Percentiles rank a stretch among this genome's conserved stretches.
Conservation (phyloP, 768 basidiomycete genomes). For the Serendipita sp. region DNA sequence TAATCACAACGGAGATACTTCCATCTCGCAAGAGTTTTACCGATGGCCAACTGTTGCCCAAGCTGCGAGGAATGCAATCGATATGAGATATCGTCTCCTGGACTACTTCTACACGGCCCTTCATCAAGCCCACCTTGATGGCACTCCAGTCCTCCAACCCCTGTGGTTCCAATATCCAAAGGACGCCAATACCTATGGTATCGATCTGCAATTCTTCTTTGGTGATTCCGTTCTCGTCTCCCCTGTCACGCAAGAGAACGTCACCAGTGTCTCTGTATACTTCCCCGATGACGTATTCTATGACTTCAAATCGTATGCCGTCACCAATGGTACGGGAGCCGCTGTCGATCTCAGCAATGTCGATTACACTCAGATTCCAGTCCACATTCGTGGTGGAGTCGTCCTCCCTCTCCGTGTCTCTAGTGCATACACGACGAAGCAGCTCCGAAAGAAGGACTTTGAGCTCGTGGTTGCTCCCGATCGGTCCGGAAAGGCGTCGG, state of each 20-base stretch:
- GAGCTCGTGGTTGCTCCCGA: conserved; percentile 2
- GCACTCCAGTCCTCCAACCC: conserved; percentile 57
- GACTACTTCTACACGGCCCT: conserved; percentile 35
- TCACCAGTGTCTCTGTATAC: conserved; percentile 47
- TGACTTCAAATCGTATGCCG: conserved; percentile 31
- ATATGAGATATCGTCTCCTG: conserved; percentile 48
- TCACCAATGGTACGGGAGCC: conserved; percentile 27
- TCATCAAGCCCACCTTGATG: conserved; percentile 30
- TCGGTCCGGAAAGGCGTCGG: neutral
- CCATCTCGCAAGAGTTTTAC: conserved; percentile 62
- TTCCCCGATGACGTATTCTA: conserved; percentile 4
- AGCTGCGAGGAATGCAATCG: conserved; percentile 54
- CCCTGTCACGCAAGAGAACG: conserved; percentile 55
- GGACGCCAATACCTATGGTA: conserved; percentile 42
- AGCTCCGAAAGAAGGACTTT: neutral
- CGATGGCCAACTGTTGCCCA: conserved; percentile 67
- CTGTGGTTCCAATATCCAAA: conserved; percentile 67
- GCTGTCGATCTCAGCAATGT: conserved; percentile 29
- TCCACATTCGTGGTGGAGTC: conserved; percentile 58
- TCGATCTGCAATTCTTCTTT: conserved; percentile 57
- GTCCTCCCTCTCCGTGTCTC: conserved; percentile 41
- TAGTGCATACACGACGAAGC: conserved; percentile 3
- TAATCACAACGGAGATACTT: conserved; percentile 54
- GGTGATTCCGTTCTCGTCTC: conserved; percentile 59
- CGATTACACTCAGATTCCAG: conserved; percentile 59